phyloP scores from a whole-genome alignment of 306 rosid species.

The Crotalaria pallida region DNA sequence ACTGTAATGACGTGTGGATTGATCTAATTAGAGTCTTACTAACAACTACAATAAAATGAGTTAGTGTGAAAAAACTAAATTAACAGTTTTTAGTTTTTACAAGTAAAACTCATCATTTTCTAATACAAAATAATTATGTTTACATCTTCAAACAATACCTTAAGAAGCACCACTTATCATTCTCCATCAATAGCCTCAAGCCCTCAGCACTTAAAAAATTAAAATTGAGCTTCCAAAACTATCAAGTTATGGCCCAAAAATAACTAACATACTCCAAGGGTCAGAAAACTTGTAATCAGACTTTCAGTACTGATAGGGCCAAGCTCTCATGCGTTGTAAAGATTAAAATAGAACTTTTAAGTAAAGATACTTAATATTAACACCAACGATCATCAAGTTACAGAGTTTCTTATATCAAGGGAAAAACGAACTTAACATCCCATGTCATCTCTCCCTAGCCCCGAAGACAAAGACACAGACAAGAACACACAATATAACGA shows the following conservation, averaged over 20 bases:
- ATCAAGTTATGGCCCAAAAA: not conserved
- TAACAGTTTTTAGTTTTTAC: too few relatives aligned
- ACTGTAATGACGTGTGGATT: too few relatives aligned
- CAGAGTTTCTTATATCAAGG: constrained; percentile 19
- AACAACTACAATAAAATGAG: too few relatives aligned
- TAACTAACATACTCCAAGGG: too few relatives aligned
- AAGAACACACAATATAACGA: constrained; percentile 10
- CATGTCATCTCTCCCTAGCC: not conserved
- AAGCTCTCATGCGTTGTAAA: not conserved
- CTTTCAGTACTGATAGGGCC: not conserved
- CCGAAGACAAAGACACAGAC: constrained; percentile 17
- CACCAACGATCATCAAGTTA: constrained; percentile 13
- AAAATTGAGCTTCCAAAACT: not conserved
- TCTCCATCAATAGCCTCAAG: too few relatives aligned
- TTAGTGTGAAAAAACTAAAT: too few relatives aligned
- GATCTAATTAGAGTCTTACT: too few relatives aligned
- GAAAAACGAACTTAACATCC: constrained; percentile 4
- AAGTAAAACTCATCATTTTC: too few relatives aligned
- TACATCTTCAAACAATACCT: too few relatives aligned
- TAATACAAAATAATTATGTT: too few relatives aligned
- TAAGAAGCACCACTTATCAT: too few relatives aligned
- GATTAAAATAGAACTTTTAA: not conserved
- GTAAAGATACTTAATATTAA: constrained; percentile 15
- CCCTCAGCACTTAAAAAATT: too few relatives aligned
- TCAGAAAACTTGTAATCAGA: not conserved